Percentiles rank a stretch among this genome's conserved stretches.
phyloP scores from a whole-genome alignment of 2,329 filamentous ascomycete genomes.

The Aspergillus fructus region DNA sequence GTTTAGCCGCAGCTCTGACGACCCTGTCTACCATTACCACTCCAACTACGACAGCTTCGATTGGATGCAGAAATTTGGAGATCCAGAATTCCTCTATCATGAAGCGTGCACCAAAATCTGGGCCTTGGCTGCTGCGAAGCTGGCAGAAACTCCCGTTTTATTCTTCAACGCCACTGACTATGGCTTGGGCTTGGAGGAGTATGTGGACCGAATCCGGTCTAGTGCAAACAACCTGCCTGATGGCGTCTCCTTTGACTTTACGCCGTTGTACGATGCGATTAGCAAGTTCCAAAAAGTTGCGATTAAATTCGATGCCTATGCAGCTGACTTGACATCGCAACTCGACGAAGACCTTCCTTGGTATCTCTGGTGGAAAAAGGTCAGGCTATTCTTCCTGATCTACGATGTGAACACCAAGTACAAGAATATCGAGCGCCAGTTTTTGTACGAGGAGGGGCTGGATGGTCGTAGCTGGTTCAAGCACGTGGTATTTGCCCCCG shows the following conservation, averaged over 20 bases:
- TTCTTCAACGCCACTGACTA: constrained; percentile 66
- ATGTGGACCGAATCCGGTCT: constrained; percentile 38
- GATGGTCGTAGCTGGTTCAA: constrained; percentile 88
- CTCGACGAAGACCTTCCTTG: constrained; percentile 63
- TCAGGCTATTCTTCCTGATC: constrained; percentile 64
- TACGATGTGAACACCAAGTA: constrained; percentile 73
- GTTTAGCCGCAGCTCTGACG: constrained; percentile 48
- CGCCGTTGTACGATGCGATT: constrained; percentile 50
- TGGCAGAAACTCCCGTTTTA: constrained; percentile 63
- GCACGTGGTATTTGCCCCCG: constrained; percentile 89
- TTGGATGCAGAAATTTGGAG: constrained; percentile 80
- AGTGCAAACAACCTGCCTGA: constrained; percentile 25
- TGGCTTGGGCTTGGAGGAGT: constrained; percentile 53
- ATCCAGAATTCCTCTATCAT: constrained; percentile 62
- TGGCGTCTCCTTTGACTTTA: constrained; percentile 40
- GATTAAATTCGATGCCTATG: constrained; percentile 51
- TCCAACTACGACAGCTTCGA: constrained; percentile 79
- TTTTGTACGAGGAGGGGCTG: constrained; percentile 72
- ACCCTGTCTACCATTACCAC: constrained; percentile 71
- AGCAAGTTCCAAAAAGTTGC: constrained; percentile 50
- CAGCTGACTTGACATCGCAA: constrained; percentile 48
- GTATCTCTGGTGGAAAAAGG: constrained; percentile 72
- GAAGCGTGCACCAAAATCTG: constrained; percentile 65
- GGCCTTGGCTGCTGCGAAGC: constrained; percentile 59
- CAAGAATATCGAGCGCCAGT: constrained; percentile 78